Percentiles rank a stretch among this genome's conserved stretches.
Evolutionary conservation across 257 asterid genomes (phyloP).

Genomic region (Solanum peruvianum): DNA sequence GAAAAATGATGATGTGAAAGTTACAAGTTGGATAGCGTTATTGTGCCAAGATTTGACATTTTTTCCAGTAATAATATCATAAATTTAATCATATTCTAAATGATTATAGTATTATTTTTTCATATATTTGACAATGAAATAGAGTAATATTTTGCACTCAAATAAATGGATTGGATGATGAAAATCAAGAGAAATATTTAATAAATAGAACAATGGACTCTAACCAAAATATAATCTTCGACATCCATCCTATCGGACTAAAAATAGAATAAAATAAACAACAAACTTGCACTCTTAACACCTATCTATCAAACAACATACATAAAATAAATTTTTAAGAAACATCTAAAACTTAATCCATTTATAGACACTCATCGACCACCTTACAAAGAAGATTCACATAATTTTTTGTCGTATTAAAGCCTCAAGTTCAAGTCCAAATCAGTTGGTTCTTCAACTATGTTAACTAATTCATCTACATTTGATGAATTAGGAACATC

Average conservation of each 20-base stretch:
- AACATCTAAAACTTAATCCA: neutral
- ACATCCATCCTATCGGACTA: neutral
- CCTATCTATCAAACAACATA: neutral
- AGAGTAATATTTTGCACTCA: neutral
- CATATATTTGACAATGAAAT: neutral
- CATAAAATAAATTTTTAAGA: neutral
- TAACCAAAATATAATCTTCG: neutral
- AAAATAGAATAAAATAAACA: neutral
- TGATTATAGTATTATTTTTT: no score
- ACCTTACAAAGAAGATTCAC: neutral
- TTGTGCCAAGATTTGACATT: no score
- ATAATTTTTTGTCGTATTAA: no score
- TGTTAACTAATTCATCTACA: no score
- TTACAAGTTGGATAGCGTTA: no score
- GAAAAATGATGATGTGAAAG: no score
- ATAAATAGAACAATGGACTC: neutral
- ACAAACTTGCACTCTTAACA: neutral
- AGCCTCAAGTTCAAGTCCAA: no score
- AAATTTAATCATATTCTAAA: no score
- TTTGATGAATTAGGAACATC: no score
- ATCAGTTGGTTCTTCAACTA: no score
- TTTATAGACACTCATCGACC: neutral
- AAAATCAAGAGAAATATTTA: neutral
- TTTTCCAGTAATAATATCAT: no score
- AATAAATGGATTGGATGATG: neutral